Percentiles rank a stretch among this genome's conserved stretches.
Conservation (phyloP, 331 rosid species). For the Quercus lobata region DNA sequence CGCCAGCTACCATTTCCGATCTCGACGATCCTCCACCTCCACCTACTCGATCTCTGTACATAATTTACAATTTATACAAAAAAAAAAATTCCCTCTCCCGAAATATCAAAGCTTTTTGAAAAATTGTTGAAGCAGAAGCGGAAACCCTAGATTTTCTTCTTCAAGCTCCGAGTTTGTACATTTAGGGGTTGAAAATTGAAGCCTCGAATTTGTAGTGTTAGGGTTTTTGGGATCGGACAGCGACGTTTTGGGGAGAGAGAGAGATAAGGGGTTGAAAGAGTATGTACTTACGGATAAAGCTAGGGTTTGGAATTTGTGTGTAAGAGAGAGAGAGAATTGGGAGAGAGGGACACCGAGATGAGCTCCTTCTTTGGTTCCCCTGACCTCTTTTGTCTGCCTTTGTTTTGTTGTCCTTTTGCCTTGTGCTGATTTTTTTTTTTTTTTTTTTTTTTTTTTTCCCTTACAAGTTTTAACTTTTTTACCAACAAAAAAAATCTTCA, state of each 20-base stretch:
- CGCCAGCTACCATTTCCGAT: constrained; percentile 36
- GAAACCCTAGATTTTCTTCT: background rate
- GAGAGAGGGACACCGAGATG: background rate
- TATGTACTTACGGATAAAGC: background rate
- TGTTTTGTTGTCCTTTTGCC: background rate
- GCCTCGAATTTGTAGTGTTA: background rate
- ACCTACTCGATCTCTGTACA: constrained; percentile 59
- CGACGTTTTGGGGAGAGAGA: background rate
- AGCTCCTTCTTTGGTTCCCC: background rate
- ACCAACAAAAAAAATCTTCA: background rate
- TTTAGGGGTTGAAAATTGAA: background rate
- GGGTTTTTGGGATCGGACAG: background rate
- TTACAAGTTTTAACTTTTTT: background rate
- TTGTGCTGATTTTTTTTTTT: background rate
- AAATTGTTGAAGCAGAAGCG: too few species aligned
- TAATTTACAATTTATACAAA: constrained; percentile 2
- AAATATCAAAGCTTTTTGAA: too few species aligned
- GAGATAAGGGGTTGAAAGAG: background rate
- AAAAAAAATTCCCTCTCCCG: too few species aligned
- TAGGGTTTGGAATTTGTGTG: background rate
- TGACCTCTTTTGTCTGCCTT: background rate
- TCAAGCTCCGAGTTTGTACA: constrained; percentile 3
- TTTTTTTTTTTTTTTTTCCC: background rate
- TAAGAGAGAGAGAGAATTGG: background rate
- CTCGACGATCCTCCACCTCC: constrained; percentile 49